A percentile compares a stretch with the other conserved stretches of the same genome.
Evolutionary conservation across 2,329 filamentous ascomycete species (phyloP).

Genomic region (Colletotrichum liaoningense): DNA sequence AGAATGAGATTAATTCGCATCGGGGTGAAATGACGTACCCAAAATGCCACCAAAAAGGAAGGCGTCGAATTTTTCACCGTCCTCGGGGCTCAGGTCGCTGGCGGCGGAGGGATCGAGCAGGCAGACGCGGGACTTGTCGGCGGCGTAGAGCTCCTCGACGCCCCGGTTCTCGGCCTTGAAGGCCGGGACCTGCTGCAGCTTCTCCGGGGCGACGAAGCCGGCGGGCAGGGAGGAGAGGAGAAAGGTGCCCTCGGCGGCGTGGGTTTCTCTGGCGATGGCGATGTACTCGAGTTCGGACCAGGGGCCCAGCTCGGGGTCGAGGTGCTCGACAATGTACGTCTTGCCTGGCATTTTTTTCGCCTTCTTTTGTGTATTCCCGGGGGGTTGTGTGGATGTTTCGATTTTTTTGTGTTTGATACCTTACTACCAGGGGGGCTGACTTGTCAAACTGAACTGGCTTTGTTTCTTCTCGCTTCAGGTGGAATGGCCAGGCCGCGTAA

Average conservation of each 20-base stretch:
- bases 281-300: slow-evolving; percentile 97
- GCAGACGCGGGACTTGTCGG: slow-evolving; percentile 81
- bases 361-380: not conserved
- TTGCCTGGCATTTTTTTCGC: slow-evolving; percentile 54
- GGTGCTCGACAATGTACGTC: slow-evolving; percentile 95
- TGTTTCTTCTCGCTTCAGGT: not conserved
- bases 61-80: slow-evolving; percentile 85
- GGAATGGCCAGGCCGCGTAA: slow-evolving; percentile 29
- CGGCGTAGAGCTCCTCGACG: slow-evolving; percentile 84
- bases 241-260: slow-evolving; percentile 74
- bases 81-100: slow-evolving; percentile 84
- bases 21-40: slow-evolving; percentile 63
- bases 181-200: slow-evolving; percentile 65
- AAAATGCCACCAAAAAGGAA: slow-evolving; percentile 97
- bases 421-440: no score
- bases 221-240: slow-evolving; percentile 84
- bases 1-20: not conserved
- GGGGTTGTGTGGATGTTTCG: no score
- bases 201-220: slow-evolving; percentile 72
- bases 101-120: slow-evolving; percentile 88
- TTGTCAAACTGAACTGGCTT: not conserved
- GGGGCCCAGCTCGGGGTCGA: slow-evolving; percentile 91
- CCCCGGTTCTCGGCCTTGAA: slow-evolving; percentile 80
- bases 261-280: slow-evolving; percentile 85
- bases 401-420: not conserved